These are phyloP conservation scores for Backusella westeae DNA, from an alignment of 192 early-diverging fungal species.

Conservation along the genomic window DNA sequence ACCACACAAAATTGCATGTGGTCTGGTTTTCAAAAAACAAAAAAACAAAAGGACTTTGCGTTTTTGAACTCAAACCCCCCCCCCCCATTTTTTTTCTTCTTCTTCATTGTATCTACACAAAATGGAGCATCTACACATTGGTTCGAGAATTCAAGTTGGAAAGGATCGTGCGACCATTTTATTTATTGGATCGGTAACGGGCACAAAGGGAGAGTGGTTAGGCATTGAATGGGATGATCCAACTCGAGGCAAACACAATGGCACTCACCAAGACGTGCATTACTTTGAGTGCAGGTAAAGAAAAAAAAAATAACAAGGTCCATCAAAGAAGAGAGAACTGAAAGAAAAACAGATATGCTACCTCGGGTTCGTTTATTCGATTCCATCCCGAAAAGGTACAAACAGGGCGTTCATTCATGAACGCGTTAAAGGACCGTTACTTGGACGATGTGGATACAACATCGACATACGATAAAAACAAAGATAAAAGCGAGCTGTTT, in stretches of 20 bases:
- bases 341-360: constrained; percentile 28
- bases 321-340: neutral
- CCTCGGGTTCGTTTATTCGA: constrained; percentile 56
- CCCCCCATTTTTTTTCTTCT: neutral
- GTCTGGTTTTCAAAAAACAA: no score
- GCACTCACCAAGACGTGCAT: constrained; percentile 44
- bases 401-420: constrained; percentile 40
- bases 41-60: no score
- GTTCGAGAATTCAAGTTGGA: constrained; percentile 46
- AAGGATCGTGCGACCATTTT: constrained; percentile 43
- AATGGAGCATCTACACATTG: constrained; percentile 14
- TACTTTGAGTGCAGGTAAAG: constrained; percentile 56
- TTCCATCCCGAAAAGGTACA: constrained; percentile 40
- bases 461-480: constrained; percentile 19
- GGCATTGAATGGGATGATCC: constrained; percentile 65
- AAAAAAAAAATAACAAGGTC: no score
- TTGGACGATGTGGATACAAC: constrained; percentile 14
- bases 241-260: constrained; percentile 59
- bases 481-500: constrained; percentile 29
- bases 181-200: constrained; percentile 46
- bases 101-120: neutral
- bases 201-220: constrained; percentile 53
- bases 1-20: no score
- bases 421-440: constrained; percentile 45
- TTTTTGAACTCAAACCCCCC: no score